Evolutionary conservation across 441 rosid genomes (phyloP).

Genomic region (Gossypium davidsonii): DNA sequence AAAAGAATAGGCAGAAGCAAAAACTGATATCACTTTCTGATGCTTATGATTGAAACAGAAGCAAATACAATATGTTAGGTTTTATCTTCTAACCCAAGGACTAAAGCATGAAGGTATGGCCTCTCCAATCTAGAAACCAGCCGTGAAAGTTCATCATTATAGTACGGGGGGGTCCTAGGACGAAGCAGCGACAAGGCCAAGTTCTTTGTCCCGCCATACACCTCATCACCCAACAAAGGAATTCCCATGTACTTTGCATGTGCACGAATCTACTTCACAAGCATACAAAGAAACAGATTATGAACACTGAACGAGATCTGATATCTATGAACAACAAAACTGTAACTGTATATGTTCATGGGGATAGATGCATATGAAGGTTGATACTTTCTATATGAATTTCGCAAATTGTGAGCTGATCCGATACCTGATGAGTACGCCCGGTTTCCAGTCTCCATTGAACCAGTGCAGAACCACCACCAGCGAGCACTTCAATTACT

Average conservation of each 20-base stretch:
- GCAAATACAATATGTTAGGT: neutral
- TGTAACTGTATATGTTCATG: neutral
- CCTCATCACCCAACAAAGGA: constrained; percentile 82
- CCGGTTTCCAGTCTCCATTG: constrained; percentile 97
- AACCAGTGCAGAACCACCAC: constrained; percentile 73
- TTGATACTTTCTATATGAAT: neutral
- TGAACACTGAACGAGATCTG: neutral
- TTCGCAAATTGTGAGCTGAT: neutral
- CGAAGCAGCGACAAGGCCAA: constrained; percentile 70
- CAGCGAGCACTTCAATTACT: constrained; percentile 72
- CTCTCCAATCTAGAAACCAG: constrained; percentile 63
- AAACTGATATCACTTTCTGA: neutral
- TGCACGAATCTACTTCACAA: constrained; percentile 57
- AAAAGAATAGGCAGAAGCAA: constrained; percentile 11
- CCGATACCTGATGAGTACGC: constrained; percentile 93
- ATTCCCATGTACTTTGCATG: constrained; percentile 67
- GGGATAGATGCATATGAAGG: neutral
- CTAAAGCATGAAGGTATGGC: constrained; percentile 87
- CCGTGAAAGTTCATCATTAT: constrained; percentile 35
- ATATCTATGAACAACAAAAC: neutral
- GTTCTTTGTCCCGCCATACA: constrained; percentile 76
- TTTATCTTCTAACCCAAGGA: constrained; percentile 66
- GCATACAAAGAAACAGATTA: neutral
- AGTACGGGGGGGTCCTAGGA: constrained; percentile 39
- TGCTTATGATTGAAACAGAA: constrained; percentile 5